Conservation (phyloP, 1,139 yeast genomes). For the Spathaspora sp. region DNA sequence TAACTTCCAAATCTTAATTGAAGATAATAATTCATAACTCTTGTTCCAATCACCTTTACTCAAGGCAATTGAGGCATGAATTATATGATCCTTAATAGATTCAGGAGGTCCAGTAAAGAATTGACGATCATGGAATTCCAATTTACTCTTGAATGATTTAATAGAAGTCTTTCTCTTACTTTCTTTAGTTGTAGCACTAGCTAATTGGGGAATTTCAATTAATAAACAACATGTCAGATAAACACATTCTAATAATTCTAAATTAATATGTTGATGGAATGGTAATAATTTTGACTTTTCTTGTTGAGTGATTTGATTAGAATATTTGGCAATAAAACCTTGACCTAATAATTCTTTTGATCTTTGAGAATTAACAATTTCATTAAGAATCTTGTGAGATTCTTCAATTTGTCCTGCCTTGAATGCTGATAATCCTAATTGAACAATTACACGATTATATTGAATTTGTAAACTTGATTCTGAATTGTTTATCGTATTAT, state of each 20-base stretch:
- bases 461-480: constrained; percentile 87
- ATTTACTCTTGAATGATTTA: constrained; percentile 87
- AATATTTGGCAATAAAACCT: constrained; percentile 73
- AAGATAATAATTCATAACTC: constrained; percentile 67
- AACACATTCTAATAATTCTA: constrained; percentile 92
- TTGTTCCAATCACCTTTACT: constrained; percentile 88
- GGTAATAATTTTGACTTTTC: constrained; percentile 89
- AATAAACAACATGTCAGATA: constrained; percentile 88
- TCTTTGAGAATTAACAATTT: constrained; percentile 82
- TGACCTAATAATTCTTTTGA: constrained; percentile 94
- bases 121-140: constrained; percentile 93
- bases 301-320: constrained; percentile 53
- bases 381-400: constrained; percentile 84
- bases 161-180: constrained; percentile 65
- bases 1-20: constrained; percentile 88
- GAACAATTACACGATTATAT: constrained; percentile 94
- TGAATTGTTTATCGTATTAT: constrained; percentile 76
- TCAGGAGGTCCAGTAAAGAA: constrained; percentile 98
- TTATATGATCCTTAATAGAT: constrained; percentile 89
- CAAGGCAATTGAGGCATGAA: constrained; percentile 89
- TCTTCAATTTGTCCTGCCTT: constrained; percentile 85
- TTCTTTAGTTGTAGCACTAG: constrained; percentile 39
- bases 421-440: constrained; percentile 95
- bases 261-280: constrained; percentile 96
- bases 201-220: constrained; percentile 87